Evolutionary conservation across 2,329 filamentous ascomycete species (phyloP).

Genomic region (Trichoderma oligosporum): DNA sequence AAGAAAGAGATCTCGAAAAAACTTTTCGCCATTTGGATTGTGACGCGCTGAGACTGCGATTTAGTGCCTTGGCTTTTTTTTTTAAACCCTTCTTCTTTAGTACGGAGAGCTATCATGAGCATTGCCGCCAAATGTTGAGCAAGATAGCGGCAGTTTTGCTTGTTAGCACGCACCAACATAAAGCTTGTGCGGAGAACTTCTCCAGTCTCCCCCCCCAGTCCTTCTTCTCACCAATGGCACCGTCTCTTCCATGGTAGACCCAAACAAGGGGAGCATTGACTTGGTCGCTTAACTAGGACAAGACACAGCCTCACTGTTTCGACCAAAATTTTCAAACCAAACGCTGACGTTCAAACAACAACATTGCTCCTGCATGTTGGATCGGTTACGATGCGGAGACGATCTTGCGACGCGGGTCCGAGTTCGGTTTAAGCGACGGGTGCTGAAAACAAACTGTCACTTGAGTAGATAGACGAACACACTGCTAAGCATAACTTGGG

Average conservation of each 20-base stretch:
- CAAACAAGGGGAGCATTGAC: background rate
- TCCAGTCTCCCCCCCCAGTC: background rate
- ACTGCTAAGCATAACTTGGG: no score
- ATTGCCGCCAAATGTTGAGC: no score
- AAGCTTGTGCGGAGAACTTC: background rate
- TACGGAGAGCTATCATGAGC: no score
- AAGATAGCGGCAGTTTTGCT: background rate
- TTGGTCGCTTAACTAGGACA: slow-evolving; percentile 7
- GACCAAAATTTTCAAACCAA: slow-evolving; percentile 32
- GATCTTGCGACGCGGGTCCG: background rate
- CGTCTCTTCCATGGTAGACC: background rate
- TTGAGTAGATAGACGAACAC: no score
- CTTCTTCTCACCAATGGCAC: slow-evolving; percentile 4
- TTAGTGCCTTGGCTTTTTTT: no score
- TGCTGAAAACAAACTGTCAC: background rate
- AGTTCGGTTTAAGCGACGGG: background rate
- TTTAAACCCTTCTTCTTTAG: no score
- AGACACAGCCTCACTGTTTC: slow-evolving; percentile 28
- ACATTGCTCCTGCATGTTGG: slow-evolving; percentile 15
- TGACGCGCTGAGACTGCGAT: no score
- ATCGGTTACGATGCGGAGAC: slow-evolving; percentile 5
- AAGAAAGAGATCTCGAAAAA: no score
- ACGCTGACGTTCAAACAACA: slow-evolving; percentile 21
- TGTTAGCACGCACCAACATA: background rate
- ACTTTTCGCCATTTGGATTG: background rate